Conservation (phyloP, 2,329 filamentous ascomycete species). For the Colletotrichum spaethianum region DNA sequence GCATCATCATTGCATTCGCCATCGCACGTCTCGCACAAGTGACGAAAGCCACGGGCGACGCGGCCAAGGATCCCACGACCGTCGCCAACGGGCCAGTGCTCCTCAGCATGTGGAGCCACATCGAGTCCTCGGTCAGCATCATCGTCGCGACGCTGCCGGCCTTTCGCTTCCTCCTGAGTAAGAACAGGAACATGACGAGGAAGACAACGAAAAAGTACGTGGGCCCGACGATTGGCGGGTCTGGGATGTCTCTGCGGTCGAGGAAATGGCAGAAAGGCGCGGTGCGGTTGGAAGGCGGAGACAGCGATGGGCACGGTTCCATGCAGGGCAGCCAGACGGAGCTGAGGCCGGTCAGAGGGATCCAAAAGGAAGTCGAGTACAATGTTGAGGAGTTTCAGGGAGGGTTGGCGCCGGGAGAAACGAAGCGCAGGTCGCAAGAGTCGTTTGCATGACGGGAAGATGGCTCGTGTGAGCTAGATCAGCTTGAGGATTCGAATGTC, state of each 20-base stretch:
- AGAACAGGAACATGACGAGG: constrained; percentile 22
- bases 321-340: constrained; percentile 29
- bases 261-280: constrained; percentile 21
- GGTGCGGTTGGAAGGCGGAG: constrained; percentile 1
- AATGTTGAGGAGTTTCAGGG: constrained; percentile 6
- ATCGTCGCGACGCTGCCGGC: constrained; percentile 38
- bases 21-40: constrained; percentile 22
- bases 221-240: constrained; percentile 10
- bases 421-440: constrained; percentile 7
- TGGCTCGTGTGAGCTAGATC: neutral
- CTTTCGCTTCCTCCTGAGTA: constrained; percentile 31
- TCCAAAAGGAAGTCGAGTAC: constrained; percentile 24
- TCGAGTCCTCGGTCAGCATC: constrained; percentile 36
- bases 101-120: constrained; percentile 40
- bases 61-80: constrained; percentile 31
- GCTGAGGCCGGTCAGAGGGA: constrained; percentile 16
- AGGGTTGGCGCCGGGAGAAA: neutral
- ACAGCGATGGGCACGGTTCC: constrained; percentile 4
- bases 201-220: constrained; percentile 20
- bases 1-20: constrained; percentile 39
- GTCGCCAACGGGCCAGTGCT: constrained; percentile 38
- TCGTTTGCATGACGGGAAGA: neutral
- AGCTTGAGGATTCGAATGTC: neutral
- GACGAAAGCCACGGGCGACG: constrained; percentile 32
- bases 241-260: constrained; percentile 15